A percentile compares a stretch with the other conserved stretches of the same genome.
Evolutionary conservation across 768 basidiomycete species (phyloP).

Genomic region (Trametes gibbosa): DNA sequence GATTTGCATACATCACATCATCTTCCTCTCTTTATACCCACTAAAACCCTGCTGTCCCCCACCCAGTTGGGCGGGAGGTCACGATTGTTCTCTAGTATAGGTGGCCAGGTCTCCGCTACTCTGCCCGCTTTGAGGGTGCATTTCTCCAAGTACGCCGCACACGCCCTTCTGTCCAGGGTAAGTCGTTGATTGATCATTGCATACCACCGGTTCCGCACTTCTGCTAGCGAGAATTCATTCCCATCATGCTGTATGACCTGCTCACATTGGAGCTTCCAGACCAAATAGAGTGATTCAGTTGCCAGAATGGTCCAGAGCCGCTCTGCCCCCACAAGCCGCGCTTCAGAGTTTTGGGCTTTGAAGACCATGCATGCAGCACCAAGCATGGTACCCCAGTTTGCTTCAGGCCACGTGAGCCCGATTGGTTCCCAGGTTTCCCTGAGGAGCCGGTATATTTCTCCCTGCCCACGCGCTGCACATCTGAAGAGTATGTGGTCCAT

Average conservation of each 20-base stretch:
- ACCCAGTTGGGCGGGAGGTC: neutral
- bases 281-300: neutral
- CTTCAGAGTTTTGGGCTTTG: neutral
- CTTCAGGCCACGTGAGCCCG: neutral
- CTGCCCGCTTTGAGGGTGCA: neutral
- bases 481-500: constrained; percentile 4
- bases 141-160: neutral
- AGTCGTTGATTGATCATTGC: neutral
- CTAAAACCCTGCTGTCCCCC: too few relatives aligned
- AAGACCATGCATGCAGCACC: neutral
- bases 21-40: too few relatives aligned
- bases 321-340: neutral
- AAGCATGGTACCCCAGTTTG: neutral
- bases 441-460: neutral
- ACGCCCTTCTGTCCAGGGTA: neutral
- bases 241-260: neutral
- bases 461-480: neutral
- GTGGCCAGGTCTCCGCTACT: neutral
- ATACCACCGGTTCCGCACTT: neutral
- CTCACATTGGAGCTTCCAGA: constrained; percentile 13
- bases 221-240: neutral
- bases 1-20: too few relatives aligned
- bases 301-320: neutral
- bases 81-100: neutral
- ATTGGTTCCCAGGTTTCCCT: neutral